These are phyloP conservation scores for Vanderwaltozyma tropicalis DNA, from an alignment of 805 yeast species.

Conservation along the genomic window DNA sequence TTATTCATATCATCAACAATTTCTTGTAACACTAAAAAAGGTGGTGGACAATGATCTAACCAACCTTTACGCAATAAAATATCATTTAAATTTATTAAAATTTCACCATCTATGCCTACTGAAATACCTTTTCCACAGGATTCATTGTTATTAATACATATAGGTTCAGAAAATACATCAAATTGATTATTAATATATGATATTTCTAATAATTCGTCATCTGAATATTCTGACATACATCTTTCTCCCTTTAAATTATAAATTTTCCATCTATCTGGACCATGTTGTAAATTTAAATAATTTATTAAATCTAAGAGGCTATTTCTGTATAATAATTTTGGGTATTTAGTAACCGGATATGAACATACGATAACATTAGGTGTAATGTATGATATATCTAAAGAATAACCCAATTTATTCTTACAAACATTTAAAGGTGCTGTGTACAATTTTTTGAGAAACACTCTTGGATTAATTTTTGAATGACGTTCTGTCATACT, in stretches of 20 bases:
- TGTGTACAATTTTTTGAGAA: not conserved
- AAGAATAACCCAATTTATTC: slow-evolving; percentile 24
- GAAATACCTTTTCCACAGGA: not conserved
- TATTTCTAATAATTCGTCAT: slow-evolving; percentile 12
- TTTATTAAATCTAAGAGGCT: slow-evolving; percentile 40
- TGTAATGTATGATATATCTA: slow-evolving; percentile 62
- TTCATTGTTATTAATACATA: not conserved
- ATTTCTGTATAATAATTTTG: slow-evolving; percentile 41
- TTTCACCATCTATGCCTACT: not conserved
- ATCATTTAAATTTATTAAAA: not conserved
- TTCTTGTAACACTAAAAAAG: slow-evolving; percentile 40
- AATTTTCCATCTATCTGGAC: slow-evolving; percentile 49
- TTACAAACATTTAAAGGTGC: slow-evolving; percentile 17
- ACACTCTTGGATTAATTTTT: not conserved
- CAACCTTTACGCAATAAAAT: slow-evolving; percentile 35
- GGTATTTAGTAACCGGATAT: slow-evolving; percentile 47
- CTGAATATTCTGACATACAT: slow-evolving; percentile 30
- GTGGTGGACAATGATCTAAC: slow-evolving; percentile 72
- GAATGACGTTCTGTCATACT: not conserved
- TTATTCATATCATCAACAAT: slow-evolving; percentile 36
- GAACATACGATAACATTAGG: slow-evolving; percentile 62
- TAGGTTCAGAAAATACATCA: slow-evolving; percentile 5
- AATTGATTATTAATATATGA: not conserved
- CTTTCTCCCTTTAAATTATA: slow-evolving; percentile 62
- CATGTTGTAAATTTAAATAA: slow-evolving; percentile 39